phyloP scores from a whole-genome alignment of 371 early-diverging fungal genomes.

The Lichtheimia corymbifera region DNA sequence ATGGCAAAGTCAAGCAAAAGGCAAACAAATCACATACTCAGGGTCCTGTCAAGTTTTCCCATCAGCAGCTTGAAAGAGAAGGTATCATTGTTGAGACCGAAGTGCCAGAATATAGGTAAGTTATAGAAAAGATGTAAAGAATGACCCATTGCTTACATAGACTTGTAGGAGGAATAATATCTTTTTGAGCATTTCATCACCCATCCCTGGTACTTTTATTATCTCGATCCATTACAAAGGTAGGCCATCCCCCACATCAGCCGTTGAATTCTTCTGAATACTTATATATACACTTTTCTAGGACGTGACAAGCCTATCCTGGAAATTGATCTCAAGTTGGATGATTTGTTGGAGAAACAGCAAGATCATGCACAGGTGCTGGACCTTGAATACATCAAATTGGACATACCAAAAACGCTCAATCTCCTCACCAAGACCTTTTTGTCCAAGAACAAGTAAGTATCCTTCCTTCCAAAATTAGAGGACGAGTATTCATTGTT shows the following conservation, averaged over 20 bases:
- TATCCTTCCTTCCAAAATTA: neutral
- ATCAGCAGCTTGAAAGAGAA: constrained; percentile 83
- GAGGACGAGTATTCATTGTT: too few relatives aligned
- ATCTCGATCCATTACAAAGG: constrained; percentile 85
- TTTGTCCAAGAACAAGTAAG: constrained; percentile 51
- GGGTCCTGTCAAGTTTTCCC: constrained; percentile 76
- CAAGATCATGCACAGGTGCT: constrained; percentile 81
- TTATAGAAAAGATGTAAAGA: neutral
- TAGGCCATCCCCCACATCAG: constrained; percentile 19
- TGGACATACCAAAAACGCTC: constrained; percentile 55
- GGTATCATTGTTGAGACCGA: constrained; percentile 89
- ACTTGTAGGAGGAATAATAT: constrained; percentile 41
- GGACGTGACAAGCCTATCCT: constrained; percentile 90
- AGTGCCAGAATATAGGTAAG: constrained; percentile 81
- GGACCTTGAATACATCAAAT: constrained; percentile 93
- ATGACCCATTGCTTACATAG: neutral
- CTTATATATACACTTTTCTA: neutral
- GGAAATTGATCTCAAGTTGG: constrained; percentile 92
- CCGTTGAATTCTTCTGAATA: neutral
- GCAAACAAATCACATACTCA: constrained; percentile 44
- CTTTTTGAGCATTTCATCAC: constrained; percentile 82
- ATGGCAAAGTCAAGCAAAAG: constrained; percentile 21
- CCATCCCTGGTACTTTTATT: constrained; percentile 84
- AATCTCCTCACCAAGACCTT: constrained; percentile 47
- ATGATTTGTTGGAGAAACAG: constrained; percentile 94